Conservation (phyloP, 768 basidiomycete species). For the Agrocybe praecox region DNA sequence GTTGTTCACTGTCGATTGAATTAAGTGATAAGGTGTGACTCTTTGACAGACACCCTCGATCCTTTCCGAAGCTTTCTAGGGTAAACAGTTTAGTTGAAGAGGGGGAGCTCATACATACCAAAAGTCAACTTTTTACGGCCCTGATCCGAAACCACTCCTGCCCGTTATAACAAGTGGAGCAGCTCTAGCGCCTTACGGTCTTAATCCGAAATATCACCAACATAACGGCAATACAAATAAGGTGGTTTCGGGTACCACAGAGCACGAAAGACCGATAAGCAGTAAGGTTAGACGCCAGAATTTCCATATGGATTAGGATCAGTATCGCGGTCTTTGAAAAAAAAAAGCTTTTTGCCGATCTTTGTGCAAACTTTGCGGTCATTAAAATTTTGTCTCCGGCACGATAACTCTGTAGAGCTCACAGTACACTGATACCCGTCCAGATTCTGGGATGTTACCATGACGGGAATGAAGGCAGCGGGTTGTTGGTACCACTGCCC, state of each 20-base stretch:
- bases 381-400: not conserved
- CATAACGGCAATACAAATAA: too few species aligned
- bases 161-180: too few species aligned
- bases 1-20: too few species aligned
- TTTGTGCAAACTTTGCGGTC: not conserved
- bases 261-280: not conserved
- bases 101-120: too few species aligned
- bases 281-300: not conserved
- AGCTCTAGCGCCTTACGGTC: too few species aligned
- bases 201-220: too few species aligned
- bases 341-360: not conserved
- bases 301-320: not conserved
- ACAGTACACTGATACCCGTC: not conserved
- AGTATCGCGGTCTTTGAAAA: not conserved
- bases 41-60: not conserved
- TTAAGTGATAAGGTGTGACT: not conserved
- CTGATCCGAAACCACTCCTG: too few species aligned
- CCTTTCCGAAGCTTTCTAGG: not conserved
- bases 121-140: too few species aligned
- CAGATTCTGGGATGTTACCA: not conserved
- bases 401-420: not conserved
- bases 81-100: not conserved
- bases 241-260: not conserved
- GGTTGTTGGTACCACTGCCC: too few species aligned
- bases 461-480: not conserved